Evolutionary conservation across 2,329 filamentous ascomycete species (phyloP), one percentile per base, ranked within the genome.

Genomic region (Apiospora kogelbergensis): DNA sequence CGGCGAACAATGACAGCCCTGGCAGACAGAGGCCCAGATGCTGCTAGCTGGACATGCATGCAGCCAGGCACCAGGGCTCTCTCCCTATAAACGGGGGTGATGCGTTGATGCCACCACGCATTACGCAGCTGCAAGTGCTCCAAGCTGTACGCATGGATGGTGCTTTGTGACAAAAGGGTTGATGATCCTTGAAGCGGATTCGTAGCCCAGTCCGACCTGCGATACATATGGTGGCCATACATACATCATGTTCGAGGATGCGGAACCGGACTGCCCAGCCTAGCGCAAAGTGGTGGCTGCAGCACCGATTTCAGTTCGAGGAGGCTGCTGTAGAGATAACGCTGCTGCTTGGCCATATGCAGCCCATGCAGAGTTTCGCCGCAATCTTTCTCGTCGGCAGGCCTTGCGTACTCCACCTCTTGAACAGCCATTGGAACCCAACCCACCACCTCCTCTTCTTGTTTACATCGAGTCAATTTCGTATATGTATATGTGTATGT

Each of bases 1-100:
- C 30, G 26, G 53, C 53, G 30, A 37, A 37, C 53, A 60, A 60
- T 60, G 48, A 57, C 48, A 57, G 48, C 48, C 30, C 53, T 42
- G 40, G 17, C 30, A 37, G 53, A n/a, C 30, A 60, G 30, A n/a
- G 48, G 48, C 30, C 48, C 33, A 57, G 48, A 57, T 33, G 6
- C 48, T 57, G 7, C 26, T 57, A 57, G 48, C 48, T 57, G 48
- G 48, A 57, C 33, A 57, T 57, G 48, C 48, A 57, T 57, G 48
- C 48, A 57, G 48, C 48, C 15, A 33, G 48, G n/a, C n/a, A n/a
- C n/a, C n/a, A n/a, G n/a, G n/a, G n/a, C n/a, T n/a, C n/a, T 15
- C 15, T 26, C 48, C 26, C 48, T 57, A 57, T 30, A 10, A 57
- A 20, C 48, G 48, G 15, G 33, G 48, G 33, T 17, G 48, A 15